Conservation (phyloP, 2,329 filamentous ascomycete species). For the Phialophora chinensis region DNA sequence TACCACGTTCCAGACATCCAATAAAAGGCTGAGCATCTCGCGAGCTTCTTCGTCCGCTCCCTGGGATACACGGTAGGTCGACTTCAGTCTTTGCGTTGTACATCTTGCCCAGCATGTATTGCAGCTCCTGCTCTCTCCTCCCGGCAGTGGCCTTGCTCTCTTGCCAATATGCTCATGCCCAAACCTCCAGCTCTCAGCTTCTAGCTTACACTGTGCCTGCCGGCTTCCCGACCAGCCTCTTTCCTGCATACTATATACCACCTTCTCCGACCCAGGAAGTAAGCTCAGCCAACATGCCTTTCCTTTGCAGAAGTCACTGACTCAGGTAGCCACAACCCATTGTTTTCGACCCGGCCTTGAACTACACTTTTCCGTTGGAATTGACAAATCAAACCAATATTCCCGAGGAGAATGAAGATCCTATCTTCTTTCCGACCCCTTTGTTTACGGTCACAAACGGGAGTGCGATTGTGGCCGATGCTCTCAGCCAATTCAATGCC, state of each 20-base stretch:
- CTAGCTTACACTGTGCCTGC: constrained; percentile 35
- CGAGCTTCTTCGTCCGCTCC: not conserved
- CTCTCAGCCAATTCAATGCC: constrained; percentile 52
- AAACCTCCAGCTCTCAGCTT: constrained; percentile 18
- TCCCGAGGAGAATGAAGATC: constrained; percentile 56
- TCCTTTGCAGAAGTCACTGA: not conserved
- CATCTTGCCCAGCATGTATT: constrained; percentile 24
- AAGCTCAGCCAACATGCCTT: not conserved
- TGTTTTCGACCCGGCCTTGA: constrained; percentile 60
- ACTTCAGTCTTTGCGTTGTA: not conserved
- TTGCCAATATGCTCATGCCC: constrained; percentile 24
- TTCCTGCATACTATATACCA: constrained; percentile 38
- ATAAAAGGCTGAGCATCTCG: constrained; percentile 13
- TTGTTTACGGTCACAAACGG: constrained; percentile 52
- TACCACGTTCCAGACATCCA: not conserved
- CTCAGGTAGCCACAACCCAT: constrained; percentile 56
- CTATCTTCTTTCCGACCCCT: constrained; percentile 57
- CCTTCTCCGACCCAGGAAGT: constrained; percentile 36
- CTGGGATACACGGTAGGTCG: constrained; percentile 4
- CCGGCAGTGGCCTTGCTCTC: constrained; percentile 23
- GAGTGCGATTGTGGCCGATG: constrained; percentile 40
- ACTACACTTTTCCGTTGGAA: constrained; percentile 61
- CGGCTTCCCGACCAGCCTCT: constrained; percentile 37
- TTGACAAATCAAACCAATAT: constrained; percentile 62
- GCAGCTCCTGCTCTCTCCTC: constrained; percentile 17